phyloP scores from a whole-genome alignment of 805 yeast genomes.

The Pichia occidentalis region DNA sequence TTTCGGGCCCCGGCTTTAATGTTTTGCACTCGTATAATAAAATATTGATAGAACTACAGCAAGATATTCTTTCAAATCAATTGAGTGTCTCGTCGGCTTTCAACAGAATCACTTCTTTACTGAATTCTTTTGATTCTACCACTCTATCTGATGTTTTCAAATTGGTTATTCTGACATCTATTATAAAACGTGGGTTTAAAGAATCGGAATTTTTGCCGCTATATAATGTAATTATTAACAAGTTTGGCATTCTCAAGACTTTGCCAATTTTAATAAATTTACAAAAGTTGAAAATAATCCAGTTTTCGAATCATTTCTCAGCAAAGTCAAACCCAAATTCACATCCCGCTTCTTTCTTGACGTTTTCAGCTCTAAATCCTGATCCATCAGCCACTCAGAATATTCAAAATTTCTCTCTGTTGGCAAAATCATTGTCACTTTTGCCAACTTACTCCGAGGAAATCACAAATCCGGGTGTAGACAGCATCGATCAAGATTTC shows the following conservation, averaged over 20 bases:
- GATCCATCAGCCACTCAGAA: slow-evolving; percentile 18
- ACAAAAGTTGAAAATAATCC: slow-evolving; percentile 40
- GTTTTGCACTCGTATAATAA: slow-evolving; percentile 31
- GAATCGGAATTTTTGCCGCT: slow-evolving; percentile 55
- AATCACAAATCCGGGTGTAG: slow-evolving; percentile 19
- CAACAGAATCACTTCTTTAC: slow-evolving; percentile 34
- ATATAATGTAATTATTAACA: slow-evolving; percentile 48
- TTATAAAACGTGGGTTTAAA: slow-evolving; percentile 62
- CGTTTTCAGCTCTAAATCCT: slow-evolving; percentile 8
- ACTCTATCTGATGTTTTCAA: slow-evolving; percentile 41
- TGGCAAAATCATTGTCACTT: slow-evolving; percentile 39
- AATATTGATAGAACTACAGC: slow-evolving; percentile 53
- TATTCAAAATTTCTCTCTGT: slow-evolving; percentile 30
- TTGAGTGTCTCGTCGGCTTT: slow-evolving; percentile 30
- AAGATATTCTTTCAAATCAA: slow-evolving; percentile 56
- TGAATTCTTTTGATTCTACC: slow-evolving; percentile 39
- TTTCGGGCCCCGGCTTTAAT: slow-evolving; percentile 11
- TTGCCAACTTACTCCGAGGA: slow-evolving; percentile 32
- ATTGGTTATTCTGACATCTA: slow-evolving; percentile 49
- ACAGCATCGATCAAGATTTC: slow-evolving; percentile 16
- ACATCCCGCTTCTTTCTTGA: slow-evolving; percentile 19
- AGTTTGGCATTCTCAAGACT: slow-evolving; percentile 53
- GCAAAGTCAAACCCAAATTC: background rate
- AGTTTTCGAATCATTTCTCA: slow-evolving; percentile 20
- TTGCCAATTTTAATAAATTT: slow-evolving; percentile 43